Percentiles rank a stretch among this genome's conserved stretches.
These are phyloP conservation scores for Candida xiaguanensis DNA, from an alignment of 805 yeast species.

Conservation along the genomic window DNA sequence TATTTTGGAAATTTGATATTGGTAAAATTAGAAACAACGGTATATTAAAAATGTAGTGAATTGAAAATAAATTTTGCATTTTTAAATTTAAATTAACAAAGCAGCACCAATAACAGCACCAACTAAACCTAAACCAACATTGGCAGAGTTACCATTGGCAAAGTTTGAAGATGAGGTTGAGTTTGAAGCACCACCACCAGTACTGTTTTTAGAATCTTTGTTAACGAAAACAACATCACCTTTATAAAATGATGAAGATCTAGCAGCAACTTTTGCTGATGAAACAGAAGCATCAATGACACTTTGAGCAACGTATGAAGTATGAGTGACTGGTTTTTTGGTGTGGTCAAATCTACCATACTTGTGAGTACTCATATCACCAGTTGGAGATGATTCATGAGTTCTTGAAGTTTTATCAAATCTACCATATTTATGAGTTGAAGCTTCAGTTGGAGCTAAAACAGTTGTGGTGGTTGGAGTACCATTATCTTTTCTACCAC, in stretches of 20 bases:
- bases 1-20: too few relatives aligned
- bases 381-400: conserved; percentile 3
- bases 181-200: conserved; percentile 6
- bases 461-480: conserved; percentile 6
- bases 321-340: conserved; percentile 4
- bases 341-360: conserved; percentile 8
- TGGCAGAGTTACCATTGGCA: background rate
- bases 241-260: conserved; percentile 6
- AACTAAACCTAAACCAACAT: conserved; percentile 6
- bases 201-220: conserved; percentile 4
- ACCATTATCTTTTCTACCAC: conserved; percentile 7
- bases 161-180: conserved; percentile 4
- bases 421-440: conserved; percentile 6
- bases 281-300: conserved; percentile 4
- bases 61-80: background rate
- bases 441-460: conserved; percentile 4
- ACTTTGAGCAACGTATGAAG: conserved; percentile 3
- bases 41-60: background rate
- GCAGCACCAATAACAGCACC: conserved; percentile 7
- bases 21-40: conserved; percentile 1
- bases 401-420: conserved; percentile 6
- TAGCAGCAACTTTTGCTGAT: conserved; percentile 4
- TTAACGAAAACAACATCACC: conserved; percentile 5
- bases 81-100: conserved; percentile 4
- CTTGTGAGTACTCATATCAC: conserved; percentile 1